A percentile compares a stretch with the other conserved stretches of the same genome.
Evolutionary conservation across 257 asterid species (phyloP).

Genomic region (Lantana camara): DNA sequence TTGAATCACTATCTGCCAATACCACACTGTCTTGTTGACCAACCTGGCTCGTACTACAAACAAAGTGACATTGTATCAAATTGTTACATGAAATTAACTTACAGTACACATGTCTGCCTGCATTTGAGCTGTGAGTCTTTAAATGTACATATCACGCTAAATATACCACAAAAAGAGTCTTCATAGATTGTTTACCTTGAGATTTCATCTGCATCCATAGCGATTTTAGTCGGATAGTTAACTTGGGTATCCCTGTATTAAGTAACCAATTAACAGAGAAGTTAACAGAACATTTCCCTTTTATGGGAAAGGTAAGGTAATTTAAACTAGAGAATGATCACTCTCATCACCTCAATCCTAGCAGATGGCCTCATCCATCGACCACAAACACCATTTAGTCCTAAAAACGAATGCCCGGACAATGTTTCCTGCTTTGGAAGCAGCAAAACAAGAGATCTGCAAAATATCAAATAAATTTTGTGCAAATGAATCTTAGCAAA

Average conservation of each 20-base stretch:
- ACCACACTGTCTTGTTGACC: constrained; percentile 22
- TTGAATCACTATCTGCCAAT: constrained; percentile 29
- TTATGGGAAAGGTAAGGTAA: background rate
- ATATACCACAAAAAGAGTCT: background rate
- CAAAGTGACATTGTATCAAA: constrained; percentile 15
- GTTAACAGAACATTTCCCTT: background rate
- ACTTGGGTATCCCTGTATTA: too few relatives aligned
- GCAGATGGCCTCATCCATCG: constrained; percentile 49
- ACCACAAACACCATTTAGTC: constrained; percentile 58
- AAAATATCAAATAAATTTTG: constrained; percentile 3
- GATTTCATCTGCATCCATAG: constrained; percentile 34
- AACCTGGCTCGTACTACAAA: constrained; percentile 41
- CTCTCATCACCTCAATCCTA: constrained; percentile 39
- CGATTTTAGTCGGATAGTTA: constrained; percentile 43
- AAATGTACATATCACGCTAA: background rate
- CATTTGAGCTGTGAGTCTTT: background rate
- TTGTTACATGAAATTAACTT: constrained; percentile 9
- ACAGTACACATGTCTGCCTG: background rate
- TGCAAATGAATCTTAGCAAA: background rate
- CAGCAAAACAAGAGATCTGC: constrained; percentile 47
- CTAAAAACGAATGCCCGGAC: constrained; percentile 58
- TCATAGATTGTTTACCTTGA: constrained; percentile 39
- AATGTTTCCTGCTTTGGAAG: constrained; percentile 63
- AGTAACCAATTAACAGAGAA: background rate
- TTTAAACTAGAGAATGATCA: background rate